Conservation (phyloP, 805 yeast genomes). For the Barnettozyma populi region DNA sequence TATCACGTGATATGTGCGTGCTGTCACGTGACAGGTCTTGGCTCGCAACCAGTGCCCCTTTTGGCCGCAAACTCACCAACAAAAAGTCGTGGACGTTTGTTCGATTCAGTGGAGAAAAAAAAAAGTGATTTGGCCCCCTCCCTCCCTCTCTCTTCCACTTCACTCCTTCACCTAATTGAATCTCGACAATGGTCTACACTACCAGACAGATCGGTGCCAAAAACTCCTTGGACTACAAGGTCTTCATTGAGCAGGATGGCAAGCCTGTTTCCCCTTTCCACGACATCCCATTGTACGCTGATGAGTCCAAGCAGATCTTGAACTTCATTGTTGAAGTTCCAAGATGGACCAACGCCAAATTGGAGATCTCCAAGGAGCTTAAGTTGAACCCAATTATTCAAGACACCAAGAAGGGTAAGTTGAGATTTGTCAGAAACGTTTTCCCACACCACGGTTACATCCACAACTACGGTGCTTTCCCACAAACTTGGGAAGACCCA, state of each 20-base stretch:
- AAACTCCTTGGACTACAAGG: constrained; percentile 90
- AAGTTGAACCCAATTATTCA: constrained; percentile 90
- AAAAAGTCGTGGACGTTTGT: background rate
- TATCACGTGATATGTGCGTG: constrained; percentile 1
- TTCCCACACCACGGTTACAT: constrained; percentile 99
- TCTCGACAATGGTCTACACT: constrained; percentile 59
- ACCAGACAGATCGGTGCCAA: constrained; percentile 94
- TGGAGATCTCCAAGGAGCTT: constrained; percentile 85
- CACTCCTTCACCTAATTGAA: background rate
- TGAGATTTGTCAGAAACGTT: constrained; percentile 93
- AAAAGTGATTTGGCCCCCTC: background rate
- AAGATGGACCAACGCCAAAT: constrained; percentile 97
- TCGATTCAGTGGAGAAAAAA: background rate
- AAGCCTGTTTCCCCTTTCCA: constrained; percentile 94
- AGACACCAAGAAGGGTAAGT: constrained; percentile 95
- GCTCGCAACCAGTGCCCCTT: background rate
- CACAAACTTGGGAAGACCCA: constrained; percentile 56
- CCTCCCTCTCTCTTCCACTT: background rate
- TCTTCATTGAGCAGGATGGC: constrained; percentile 87
- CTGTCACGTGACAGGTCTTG: background rate
- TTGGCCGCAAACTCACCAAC: background rate
- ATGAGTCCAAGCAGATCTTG: constrained; percentile 81
- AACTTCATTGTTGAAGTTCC: constrained; percentile 97
- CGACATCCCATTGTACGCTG: constrained; percentile 88
- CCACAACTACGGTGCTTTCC: constrained; percentile 98